A percentile compares a stretch with the other conserved stretches of the same genome.
Conservation (phyloP, 805 yeast genomes). For the Blastobotrys peoriensis region DNA sequence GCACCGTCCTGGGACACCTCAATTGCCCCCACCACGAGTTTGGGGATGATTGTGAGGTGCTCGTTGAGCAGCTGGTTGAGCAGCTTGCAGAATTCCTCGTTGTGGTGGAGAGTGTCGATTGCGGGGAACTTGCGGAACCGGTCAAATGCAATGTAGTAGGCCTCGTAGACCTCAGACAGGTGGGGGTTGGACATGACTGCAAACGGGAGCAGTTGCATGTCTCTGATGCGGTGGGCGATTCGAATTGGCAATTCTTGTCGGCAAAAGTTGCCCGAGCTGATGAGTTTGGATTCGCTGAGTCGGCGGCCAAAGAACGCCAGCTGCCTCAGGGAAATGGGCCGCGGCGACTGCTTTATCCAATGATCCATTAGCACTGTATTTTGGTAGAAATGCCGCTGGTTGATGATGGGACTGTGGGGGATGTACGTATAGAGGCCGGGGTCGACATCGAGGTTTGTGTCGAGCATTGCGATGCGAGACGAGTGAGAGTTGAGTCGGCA, state of each 20-base stretch:
- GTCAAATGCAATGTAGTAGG: slow-evolving; percentile 83
- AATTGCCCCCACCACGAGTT: slow-evolving; percentile 86
- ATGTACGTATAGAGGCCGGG: slow-evolving; percentile 25
- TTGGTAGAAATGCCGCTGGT: slow-evolving; percentile 80
- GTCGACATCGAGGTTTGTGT: slow-evolving; percentile 10
- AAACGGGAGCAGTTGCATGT: slow-evolving; percentile 77
- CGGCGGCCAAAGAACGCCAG: slow-evolving; percentile 83
- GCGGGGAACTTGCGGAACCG: slow-evolving; percentile 68
- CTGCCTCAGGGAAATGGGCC: slow-evolving; percentile 86
- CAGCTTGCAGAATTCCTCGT: slow-evolving; percentile 61
- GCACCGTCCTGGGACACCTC: slow-evolving; percentile 59
- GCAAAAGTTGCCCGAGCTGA: slow-evolving; percentile 84
- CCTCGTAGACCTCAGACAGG: slow-evolving; percentile 79
- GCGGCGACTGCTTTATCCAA: slow-evolving; percentile 63
- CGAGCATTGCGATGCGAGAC: slow-evolving; percentile 17
- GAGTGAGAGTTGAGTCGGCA: slow-evolving; percentile 11
- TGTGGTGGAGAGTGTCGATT: slow-evolving; percentile 66
- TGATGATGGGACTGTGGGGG: slow-evolving; percentile 40
- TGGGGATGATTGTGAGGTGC: slow-evolving; percentile 78
- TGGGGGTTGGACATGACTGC: slow-evolving; percentile 81
- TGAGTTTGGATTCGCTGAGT: slow-evolving; percentile 67
- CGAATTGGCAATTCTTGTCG: slow-evolving; percentile 79
- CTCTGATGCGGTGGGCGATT: slow-evolving; percentile 71
- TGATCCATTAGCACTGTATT: slow-evolving; percentile 53
- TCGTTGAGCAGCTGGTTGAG: slow-evolving; percentile 59